Evolutionary conservation across 306 rosid species (phyloP).

Genomic region (Aeschynomene evenia): DNA sequence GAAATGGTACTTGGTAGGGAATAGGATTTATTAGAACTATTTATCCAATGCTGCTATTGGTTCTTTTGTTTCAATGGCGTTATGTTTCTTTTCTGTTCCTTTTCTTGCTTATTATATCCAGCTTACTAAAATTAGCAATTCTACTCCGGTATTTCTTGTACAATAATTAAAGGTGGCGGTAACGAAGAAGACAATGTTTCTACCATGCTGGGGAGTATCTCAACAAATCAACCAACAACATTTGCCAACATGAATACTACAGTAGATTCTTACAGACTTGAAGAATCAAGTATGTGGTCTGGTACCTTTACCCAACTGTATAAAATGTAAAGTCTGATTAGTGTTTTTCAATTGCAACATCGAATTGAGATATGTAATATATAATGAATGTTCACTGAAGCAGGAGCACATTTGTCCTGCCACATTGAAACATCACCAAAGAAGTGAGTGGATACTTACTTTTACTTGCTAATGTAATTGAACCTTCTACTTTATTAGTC

Average conservation of each 20-base stretch:
- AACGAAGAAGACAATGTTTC: slow-evolving; percentile 41
- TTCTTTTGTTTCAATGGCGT: slow-evolving; percentile 28
- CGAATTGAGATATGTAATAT: slow-evolving; percentile 28
- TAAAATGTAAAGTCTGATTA: slow-evolving; percentile 25
- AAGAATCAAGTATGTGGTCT: slow-evolving; percentile 63
- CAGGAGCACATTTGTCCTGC: slow-evolving; percentile 48
- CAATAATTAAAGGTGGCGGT: slow-evolving; percentile 38
- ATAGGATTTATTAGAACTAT: background rate
- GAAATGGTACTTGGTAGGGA: slow-evolving; percentile 6
- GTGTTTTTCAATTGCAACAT: slow-evolving; percentile 9
- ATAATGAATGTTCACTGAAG: slow-evolving; percentile 38
- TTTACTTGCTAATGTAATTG: slow-evolving; percentile 1
- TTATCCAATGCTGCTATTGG: slow-evolving; percentile 13
- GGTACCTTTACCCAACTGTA: slow-evolving; percentile 25
- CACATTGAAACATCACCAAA: slow-evolving; percentile 51
- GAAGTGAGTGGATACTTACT: slow-evolving; percentile 52
- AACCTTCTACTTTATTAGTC: slow-evolving; percentile 21
- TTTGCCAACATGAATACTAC: slow-evolving; percentile 35
- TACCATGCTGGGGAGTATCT: slow-evolving; percentile 24
- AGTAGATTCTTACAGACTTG: slow-evolving; percentile 38
- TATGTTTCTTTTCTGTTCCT: background rate
- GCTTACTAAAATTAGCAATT: slow-evolving; percentile 16
- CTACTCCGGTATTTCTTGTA: slow-evolving; percentile 5
- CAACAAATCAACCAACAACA: slow-evolving; percentile 38
- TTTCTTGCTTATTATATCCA: slow-evolving; percentile 25